Evolutionary conservation across 169 alveolate genomes (phyloP).

Genomic region (Eimeria sp.): DNA sequence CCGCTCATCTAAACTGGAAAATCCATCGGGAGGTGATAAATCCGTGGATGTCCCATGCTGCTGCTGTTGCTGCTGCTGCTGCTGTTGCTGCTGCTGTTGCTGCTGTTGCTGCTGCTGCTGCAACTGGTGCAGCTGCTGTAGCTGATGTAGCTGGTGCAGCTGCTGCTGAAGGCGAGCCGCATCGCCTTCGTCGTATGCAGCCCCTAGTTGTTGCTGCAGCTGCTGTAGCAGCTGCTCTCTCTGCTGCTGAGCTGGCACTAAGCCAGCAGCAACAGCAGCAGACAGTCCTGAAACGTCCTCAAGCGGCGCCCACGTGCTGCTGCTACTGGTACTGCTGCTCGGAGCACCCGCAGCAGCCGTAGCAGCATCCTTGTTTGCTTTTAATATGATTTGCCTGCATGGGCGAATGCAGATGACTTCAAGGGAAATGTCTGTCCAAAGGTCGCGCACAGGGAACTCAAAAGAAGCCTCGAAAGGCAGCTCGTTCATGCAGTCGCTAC

Average conservation of each 20-base stretch:
- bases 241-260: slow-evolving; percentile 25
- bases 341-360: slow-evolving; percentile 11
- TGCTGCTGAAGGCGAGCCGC: background rate
- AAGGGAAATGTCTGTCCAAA: slow-evolving; percentile 72
- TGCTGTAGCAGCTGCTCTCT: slow-evolving; percentile 3
- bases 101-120: slow-evolving; percentile 46
- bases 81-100: slow-evolving; percentile 38
- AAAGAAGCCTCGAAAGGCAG: slow-evolving; percentile 39
- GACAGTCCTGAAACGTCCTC: slow-evolving; percentile 1
- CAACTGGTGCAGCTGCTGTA: background rate
- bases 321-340: slow-evolving; percentile 13
- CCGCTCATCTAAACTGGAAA: background rate
- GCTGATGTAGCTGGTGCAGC: slow-evolving; percentile 17
- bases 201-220: background rate
- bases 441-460: slow-evolving; percentile 44
- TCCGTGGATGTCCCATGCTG: background rate
- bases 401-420: slow-evolving; percentile 19
- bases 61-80: background rate
- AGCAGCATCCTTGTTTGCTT: background rate
- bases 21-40: background rate
- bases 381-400: slow-evolving; percentile 14
- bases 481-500: slow-evolving; percentile 5
- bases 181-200: background rate
- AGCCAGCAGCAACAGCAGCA: slow-evolving; percentile 33
- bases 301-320: background rate